Percentiles rank a stretch among this genome's conserved stretches.
Conservation (phyloP, 495 filamentous ascomycete species). For the Lasiosphaeria miniovina region DNA sequence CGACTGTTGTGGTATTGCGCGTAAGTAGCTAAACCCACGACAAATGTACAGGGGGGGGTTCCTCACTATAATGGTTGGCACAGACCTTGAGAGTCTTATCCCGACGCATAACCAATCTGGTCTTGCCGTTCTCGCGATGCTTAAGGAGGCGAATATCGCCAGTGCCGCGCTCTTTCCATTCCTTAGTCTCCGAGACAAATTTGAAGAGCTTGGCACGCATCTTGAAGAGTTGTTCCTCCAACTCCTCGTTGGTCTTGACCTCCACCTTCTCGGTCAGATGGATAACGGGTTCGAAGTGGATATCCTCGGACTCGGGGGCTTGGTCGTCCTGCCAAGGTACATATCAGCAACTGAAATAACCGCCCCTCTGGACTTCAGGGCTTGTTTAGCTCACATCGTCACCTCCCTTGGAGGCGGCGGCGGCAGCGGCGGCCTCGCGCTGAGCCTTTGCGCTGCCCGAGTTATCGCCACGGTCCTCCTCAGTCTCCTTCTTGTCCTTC, state of each 20-base stretch:
- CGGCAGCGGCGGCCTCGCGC: conserved; percentile 62
- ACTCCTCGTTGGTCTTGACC: conserved; percentile 97
- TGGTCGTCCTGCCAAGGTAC: conserved; percentile 52
- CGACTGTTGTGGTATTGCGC: conserved; percentile 54
- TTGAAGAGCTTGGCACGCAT: conserved; percentile 99
- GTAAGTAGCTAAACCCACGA: neutral
- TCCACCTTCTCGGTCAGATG: conserved; percentile 94
- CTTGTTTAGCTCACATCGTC: conserved; percentile 36
- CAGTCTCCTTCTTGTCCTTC: conserved; percentile 74
- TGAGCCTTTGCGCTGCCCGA: conserved; percentile 84
- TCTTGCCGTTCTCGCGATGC: conserved; percentile 98
- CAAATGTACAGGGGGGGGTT: conserved; percentile 5
- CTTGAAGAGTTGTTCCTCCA: conserved; percentile 96
- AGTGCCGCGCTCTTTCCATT: conserved; percentile 99
- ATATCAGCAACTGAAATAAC: conserved; percentile 11
- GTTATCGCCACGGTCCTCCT: conserved; percentile 67
- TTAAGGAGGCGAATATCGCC: conserved; percentile 95
- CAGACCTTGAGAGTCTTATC: conserved; percentile 99
- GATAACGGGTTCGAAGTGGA: conserved; percentile 96
- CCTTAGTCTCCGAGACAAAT: conserved; percentile 82
- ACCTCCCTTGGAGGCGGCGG: conserved; percentile 38
- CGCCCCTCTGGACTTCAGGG: neutral
- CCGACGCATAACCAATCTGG: conserved; percentile 93
- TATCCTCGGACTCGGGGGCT: conserved; percentile 78
- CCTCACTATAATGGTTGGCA: conserved; percentile 98